A percentile compares a stretch with the other conserved stretches of the same genome.
Conservation (phyloP, 2,329 filamentous ascomycete species). For the Stagonosporopsis tanaceti region DNA sequence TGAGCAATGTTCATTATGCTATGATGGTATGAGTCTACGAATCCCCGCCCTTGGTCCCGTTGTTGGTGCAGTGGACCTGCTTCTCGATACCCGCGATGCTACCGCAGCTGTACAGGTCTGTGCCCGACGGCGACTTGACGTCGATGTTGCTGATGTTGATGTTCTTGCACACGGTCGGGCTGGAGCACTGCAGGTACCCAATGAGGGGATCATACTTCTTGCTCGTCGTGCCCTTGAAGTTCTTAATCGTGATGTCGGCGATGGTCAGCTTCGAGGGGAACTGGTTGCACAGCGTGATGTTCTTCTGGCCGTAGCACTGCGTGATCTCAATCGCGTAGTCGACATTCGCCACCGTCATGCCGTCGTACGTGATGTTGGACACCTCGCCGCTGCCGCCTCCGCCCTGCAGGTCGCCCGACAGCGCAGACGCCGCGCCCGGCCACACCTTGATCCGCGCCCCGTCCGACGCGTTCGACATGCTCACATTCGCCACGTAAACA, state of each 20-base stretch:
- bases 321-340: constrained; percentile 71
- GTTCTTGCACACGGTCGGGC: constrained; percentile 57
- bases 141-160: constrained; percentile 56
- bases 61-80: constrained; percentile 42
- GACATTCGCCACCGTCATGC: constrained; percentile 67
- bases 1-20: neutral
- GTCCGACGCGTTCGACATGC: constrained; percentile 58
- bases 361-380: constrained; percentile 72
- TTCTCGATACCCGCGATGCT: constrained; percentile 47
- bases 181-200: constrained; percentile 56
- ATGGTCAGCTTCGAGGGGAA: constrained; percentile 65
- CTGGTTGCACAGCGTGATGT: constrained; percentile 67
- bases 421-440: constrained; percentile 64
- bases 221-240: constrained; percentile 64
- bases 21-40: constrained; percentile 18
- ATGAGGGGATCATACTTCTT: constrained; percentile 53
- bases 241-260: constrained; percentile 63
- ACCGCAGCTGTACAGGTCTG: constrained; percentile 54
- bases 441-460: constrained; percentile 78
- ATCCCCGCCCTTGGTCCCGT: constrained; percentile 29
- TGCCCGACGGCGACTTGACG: constrained; percentile 58
- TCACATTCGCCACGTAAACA: constrained; percentile 59
- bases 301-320: constrained; percentile 71
- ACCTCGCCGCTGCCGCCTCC: constrained; percentile 71
- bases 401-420: constrained; percentile 69